Evolutionary conservation across 1,284 basidiomycete species (phyloP), one percentile per base, ranked within the genome.

Genomic region (Cutaneotrichosporon sp.): DNA sequence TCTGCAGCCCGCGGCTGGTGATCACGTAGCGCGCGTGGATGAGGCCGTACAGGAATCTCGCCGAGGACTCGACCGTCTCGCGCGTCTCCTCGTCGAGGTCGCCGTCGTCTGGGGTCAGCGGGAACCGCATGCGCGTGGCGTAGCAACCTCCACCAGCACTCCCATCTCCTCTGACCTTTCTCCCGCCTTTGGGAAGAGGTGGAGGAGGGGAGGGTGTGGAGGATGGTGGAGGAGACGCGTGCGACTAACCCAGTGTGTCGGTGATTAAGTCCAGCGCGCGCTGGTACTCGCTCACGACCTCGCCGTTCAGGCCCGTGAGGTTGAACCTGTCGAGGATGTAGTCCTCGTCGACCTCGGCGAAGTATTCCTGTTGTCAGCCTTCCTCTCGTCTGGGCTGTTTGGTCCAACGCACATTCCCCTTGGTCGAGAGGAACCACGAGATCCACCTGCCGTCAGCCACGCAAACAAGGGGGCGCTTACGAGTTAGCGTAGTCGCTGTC

Each of bases 241-340:
- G 24, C 14, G 46, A 74, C 87, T 56, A 67, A 92, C 92, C 92
- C 24, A 95, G 82, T 59, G 76, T 78, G 65, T 97, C 93, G 4
- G 95, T 98, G 68, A 99, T 97, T 61, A 98, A 84, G 77, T 99
- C 95, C 57, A 99, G 82, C 0, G 95, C 95, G 72, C 97, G 89
- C 2, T 89, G 82, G 73, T 98, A 99, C 81, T 97, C 92, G 67
- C 93, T 87, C 8, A 98, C 75, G 25, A 81, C 93, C 79, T 99
- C 95, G 67, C 91, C 91, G 81, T 98, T 98, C 64, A 98, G 84
- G 2, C 97, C 95, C 6, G 95, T 99, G 59, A 99, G 84, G 80
- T 98, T 99, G 87, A 99, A 98, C 51, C 95, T 86, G 81, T 99
- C 95, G 54, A 98, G 85, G 72, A 99, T 98, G 80, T 98, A 99